Evolutionary conservation across 1,284 basidiomycete species (phyloP).

Genomic region (Cryptococcus deneoformans): DNA sequence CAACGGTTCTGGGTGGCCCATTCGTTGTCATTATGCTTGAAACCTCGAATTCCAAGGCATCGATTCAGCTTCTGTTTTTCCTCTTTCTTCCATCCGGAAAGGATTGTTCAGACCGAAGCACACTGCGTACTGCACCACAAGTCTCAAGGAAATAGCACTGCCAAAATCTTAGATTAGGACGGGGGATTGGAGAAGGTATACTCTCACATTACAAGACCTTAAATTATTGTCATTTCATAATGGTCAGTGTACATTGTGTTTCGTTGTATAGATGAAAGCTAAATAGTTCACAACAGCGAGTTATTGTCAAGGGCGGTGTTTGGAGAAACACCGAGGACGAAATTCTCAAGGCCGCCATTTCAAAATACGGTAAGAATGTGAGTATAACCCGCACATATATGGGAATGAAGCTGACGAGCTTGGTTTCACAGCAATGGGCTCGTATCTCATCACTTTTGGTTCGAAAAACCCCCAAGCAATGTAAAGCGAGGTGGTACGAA

Average conservation of each 20-base stretch:
- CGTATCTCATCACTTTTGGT: slow-evolving; percentile 97
- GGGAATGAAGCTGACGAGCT: not conserved
- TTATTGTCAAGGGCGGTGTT: slow-evolving; percentile 89
- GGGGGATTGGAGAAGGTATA: no score
- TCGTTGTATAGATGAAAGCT: no score
- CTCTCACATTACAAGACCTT: no score
- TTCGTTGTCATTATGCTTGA: no score
- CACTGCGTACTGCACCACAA: no score
- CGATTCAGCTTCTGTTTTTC: no score
- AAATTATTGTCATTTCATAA: not conserved
- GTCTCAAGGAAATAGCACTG: no score
- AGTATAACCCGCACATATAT: slow-evolving; percentile 20
- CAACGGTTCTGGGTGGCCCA: no score
- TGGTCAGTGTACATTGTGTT: not conserved
- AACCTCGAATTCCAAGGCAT: no score
- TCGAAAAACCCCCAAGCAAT: slow-evolving; percentile 99
- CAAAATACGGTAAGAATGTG: slow-evolving; percentile 95
- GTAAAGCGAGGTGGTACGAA: slow-evolving; percentile 98
- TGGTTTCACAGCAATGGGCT: slow-evolving; percentile 58
- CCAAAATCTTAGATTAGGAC: not conserved
- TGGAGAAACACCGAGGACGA: slow-evolving; percentile 71
- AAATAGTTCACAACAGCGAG: slow-evolving; percentile 50
- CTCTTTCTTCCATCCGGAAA: no score
- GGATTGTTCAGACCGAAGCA: no score
- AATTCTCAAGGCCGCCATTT: slow-evolving; percentile 94